These are phyloP conservation scores for Rosa chinensis DNA, from an alignment of 306 rosid genomes.

Conservation along the genomic window DNA sequence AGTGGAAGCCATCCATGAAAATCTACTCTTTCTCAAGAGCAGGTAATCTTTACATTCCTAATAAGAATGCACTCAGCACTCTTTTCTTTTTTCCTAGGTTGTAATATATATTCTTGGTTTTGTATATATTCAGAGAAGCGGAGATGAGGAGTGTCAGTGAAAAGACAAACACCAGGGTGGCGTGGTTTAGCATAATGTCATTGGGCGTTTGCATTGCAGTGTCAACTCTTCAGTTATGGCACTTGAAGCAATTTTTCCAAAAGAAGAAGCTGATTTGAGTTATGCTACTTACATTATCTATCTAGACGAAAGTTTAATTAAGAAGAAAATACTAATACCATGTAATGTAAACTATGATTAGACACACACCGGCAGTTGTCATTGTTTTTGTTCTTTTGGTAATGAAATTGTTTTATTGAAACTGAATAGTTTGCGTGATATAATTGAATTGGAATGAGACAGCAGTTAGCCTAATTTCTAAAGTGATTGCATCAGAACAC, in stretches of 20 bases:
- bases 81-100: not conserved
- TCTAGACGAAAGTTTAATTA: constrained; percentile 20
- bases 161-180: constrained; percentile 73
- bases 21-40: constrained; percentile 72
- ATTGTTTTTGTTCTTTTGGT: not conserved
- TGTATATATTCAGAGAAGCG: constrained; percentile 55
- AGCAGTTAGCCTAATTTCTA: not conserved
- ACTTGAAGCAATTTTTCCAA: constrained; percentile 81
- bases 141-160: constrained; percentile 88
- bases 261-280: constrained; percentile 90
- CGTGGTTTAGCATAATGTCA: constrained; percentile 74
- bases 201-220: constrained; percentile 72
- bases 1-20: constrained; percentile 85
- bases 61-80: not conserved
- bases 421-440: not conserved
- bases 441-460: not conserved
- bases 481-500: too few species aligned
- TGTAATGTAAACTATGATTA: constrained; percentile 15
- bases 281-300: constrained; percentile 18
- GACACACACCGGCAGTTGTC: not conserved
- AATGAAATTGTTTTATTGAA: not conserved
- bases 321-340: not conserved
- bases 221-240: constrained; percentile 73
- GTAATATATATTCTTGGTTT: not conserved
- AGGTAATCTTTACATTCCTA: constrained; percentile 41